Evolutionary conservation across 352 stramenopile species (phyloP), one percentile per base, ranked within the genome.

Genomic region (Globisporangium radiosum): DNA sequence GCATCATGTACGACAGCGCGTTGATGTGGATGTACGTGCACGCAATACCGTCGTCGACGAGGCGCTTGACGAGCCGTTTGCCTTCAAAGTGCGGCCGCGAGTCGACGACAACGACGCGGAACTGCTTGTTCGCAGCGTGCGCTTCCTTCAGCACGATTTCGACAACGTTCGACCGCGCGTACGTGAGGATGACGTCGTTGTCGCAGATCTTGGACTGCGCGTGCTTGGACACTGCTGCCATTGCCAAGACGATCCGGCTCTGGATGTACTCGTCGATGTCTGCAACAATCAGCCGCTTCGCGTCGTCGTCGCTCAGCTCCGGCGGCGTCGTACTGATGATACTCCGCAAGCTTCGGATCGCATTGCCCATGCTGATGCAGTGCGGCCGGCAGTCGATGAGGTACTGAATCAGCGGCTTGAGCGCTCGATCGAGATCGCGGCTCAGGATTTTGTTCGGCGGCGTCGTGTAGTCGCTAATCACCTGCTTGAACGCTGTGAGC

Each of bases 21-120:
- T 98, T 96, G 45, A 99, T 85, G 52, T 97, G 79, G 47, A 98
- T 72, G 71, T 98, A 99, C 43, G 88, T 92, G 65, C 91, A 97
- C 45, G 80, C 70, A 48, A 98, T 78, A 8, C 88, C 86, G 3
- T 76, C 71, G 7, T 73, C 70, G 1, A 79, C 79, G 33, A 96
- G 67, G 17, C 77, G 77, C 40, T 84, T 73, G 14, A 95, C 77
- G n/a, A 93, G 71, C 57, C 85, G 80, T 54, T 88, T 84, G 47
- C 88, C 88, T 70, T 96, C 88, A 57, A 87, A 85, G 56, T 89
- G 78, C 56, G 88, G 87, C 33, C 90, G 78, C 7, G 92, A 95
- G 76, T 98, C 96, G 45, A 98, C 93, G 33, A 99, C 86, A 57
- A 98, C 87, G 7, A 98, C 87, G 17, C 91, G 78, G 71, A 98